Evolutionary conservation across 495 filamentous ascomycete species (phyloP).

Genomic region (Stereocaulon alpinum): DNA sequence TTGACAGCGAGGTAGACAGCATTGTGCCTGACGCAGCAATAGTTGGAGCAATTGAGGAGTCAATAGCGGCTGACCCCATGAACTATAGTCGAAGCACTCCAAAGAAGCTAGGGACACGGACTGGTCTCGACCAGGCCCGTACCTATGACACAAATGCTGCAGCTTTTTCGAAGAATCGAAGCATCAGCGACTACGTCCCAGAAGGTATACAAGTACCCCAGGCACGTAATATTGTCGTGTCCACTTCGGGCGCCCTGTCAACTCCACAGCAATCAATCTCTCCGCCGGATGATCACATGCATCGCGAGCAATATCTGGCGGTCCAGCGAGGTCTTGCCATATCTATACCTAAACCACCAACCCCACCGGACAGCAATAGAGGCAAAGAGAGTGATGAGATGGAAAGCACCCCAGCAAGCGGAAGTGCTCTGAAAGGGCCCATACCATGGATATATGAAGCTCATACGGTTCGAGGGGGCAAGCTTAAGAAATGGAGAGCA

Average conservation of each 20-base stretch:
- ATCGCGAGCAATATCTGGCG: slow-evolving; percentile 72
- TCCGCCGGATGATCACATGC: slow-evolving; percentile 40
- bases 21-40: slow-evolving; percentile 1
- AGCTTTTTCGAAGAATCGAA: slow-evolving; percentile 57
- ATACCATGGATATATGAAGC: slow-evolving; percentile 36
- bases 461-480: slow-evolving; percentile 42
- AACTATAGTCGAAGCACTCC: slow-evolving; percentile 31
- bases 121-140: slow-evolving; percentile 25
- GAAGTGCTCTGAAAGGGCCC: slow-evolving; percentile 23
- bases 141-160: slow-evolving; percentile 27
- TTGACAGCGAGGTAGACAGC: slow-evolving; percentile 39
- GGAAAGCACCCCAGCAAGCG: slow-evolving; percentile 21
- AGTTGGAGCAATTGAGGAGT: neutral
- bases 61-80: neutral
- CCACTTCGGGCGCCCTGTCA: slow-evolving; percentile 37
- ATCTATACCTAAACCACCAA: slow-evolving; percentile 53
- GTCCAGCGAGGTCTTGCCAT: slow-evolving; percentile 59
- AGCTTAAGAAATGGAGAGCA: slow-evolving; percentile 58
- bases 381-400: slow-evolving; percentile 39
- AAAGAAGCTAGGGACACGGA: slow-evolving; percentile 44
- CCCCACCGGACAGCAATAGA: slow-evolving; percentile 55
- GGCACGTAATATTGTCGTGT: slow-evolving; percentile 60
- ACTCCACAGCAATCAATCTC: slow-evolving; percentile 33
- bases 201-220: slow-evolving; percentile 55
- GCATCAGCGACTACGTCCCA: slow-evolving; percentile 78